phyloP scores from a whole-genome alignment of 2,329 filamentous ascomycete genomes.

The Plectosphaerella cucumerina region DNA sequence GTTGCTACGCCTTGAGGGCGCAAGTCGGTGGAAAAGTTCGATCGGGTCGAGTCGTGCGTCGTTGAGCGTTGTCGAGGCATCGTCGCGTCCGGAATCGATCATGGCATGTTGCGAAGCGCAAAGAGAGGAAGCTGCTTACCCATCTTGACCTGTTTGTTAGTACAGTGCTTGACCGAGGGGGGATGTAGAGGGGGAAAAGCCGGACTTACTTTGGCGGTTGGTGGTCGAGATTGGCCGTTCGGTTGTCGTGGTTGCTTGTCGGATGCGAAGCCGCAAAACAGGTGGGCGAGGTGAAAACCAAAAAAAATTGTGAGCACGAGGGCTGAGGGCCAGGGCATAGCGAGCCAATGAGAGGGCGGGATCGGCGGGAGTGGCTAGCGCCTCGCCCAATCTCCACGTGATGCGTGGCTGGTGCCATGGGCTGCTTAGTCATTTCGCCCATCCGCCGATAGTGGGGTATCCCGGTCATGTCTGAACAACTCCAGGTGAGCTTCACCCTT shows the following conservation, averaged over 20 bases:
- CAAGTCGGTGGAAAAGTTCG: neutral
- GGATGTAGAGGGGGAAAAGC: neutral
- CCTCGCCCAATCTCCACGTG: neutral
- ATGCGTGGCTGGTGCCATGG: neutral
- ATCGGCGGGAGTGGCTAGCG: neutral
- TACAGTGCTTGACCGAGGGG: constrained; percentile 8
- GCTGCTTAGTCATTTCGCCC: neutral
- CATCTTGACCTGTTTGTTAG: constrained; percentile 48
- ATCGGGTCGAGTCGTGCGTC: constrained; percentile 8
- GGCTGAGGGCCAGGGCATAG: neutral
- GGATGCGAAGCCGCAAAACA: constrained; percentile 5
- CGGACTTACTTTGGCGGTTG: constrained; percentile 14
- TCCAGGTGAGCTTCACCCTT: neutral
- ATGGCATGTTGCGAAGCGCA: no score
- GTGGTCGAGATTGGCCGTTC: constrained; percentile 6
- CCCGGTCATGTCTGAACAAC: no score
- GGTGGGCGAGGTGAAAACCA: constrained; percentile 1
- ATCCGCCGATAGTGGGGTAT: neutral
- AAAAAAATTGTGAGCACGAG: constrained; percentile 7
- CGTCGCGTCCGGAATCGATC: constrained; percentile 1
- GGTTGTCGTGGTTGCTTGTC: constrained; percentile 12
- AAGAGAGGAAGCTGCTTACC: constrained; percentile 44
- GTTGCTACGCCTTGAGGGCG: no score
- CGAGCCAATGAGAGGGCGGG: constrained; percentile 6
- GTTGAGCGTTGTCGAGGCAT: neutral